Evolutionary conservation across 345 rosid genomes (phyloP).

Genomic region (Rhodamnia rubescens): DNA sequence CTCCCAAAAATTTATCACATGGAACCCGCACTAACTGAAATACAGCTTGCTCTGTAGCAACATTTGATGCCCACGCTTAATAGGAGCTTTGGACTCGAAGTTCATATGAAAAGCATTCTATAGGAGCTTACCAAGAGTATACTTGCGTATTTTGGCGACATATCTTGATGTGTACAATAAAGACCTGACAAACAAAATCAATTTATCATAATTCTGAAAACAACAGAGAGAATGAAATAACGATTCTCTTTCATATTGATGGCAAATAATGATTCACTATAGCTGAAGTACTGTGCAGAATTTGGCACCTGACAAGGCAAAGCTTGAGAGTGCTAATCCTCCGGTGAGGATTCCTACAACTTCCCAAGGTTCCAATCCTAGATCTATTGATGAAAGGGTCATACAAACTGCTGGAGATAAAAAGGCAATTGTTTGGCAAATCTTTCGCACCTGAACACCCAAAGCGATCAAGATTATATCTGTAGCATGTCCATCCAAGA

Average conservation of each 20-base stretch:
- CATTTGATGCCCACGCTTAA: background rate
- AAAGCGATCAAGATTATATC: background rate
- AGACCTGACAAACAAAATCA: constrained; percentile 31
- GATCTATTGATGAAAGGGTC: constrained; percentile 71
- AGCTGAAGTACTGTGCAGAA: background rate
- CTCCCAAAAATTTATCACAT: background rate
- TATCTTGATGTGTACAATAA: constrained; percentile 96
- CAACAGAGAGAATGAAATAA: background rate
- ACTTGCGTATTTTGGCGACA: constrained; percentile 90
- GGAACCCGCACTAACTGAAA: background rate
- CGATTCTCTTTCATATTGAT: background rate
- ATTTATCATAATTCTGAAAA: background rate
- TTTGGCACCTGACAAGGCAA: constrained; percentile 73
- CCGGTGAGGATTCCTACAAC: constrained; percentile 74
- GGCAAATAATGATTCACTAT: background rate
- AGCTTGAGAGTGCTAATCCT: constrained; percentile 88
- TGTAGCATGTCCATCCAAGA: background rate
- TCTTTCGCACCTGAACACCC: constrained; percentile 62
- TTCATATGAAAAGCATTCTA: background rate
- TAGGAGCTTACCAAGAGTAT: constrained; percentile 55
- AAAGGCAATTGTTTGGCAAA: constrained; percentile 84
- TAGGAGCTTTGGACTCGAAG: background rate
- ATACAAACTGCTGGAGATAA: constrained; percentile 88
- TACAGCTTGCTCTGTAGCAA: background rate
- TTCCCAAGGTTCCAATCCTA: constrained; percentile 93